Conservation (phyloP, 306 rosid genomes). For the Corylus avellana region DNA sequence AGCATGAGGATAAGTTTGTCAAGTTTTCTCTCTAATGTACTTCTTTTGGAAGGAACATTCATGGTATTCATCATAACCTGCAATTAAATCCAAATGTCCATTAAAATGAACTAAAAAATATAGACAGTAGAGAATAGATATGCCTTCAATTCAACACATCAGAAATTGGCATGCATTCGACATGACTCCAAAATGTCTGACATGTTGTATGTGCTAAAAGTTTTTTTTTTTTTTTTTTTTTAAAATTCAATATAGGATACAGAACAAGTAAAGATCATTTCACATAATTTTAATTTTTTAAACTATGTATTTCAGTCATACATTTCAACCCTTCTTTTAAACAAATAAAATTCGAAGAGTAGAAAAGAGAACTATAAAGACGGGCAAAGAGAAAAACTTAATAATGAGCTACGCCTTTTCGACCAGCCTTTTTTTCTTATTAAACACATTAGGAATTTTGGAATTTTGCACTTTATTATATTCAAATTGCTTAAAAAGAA, state of each 20-base stretch:
- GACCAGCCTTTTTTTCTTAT: background rate
- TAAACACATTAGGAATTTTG: background rate
- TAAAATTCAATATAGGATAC: background rate
- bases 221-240: no score
- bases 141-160: background rate
- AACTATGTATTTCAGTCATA: background rate
- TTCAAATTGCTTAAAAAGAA: background rate
- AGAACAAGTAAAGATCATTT: background rate
- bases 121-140: conserved; percentile 13
- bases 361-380: no score
- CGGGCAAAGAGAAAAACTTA: background rate
- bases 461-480: background rate
- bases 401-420: background rate
- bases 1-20: conserved; percentile 88
- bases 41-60: conserved; percentile 98
- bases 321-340: background rate
- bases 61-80: conserved; percentile 99
- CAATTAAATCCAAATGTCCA: conserved; percentile 34
- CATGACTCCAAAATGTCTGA: background rate
- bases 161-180: background rate
- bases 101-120: conserved; percentile 24
- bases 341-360: no score
- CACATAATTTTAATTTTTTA: background rate
- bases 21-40: conserved; percentile 94
- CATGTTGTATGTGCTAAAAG: background rate